Percentiles rank a stretch among this genome's conserved stretches.
phyloP scores from a whole-genome alignment of 164 flowering plant species.

The Vitis riparia region DNA sequence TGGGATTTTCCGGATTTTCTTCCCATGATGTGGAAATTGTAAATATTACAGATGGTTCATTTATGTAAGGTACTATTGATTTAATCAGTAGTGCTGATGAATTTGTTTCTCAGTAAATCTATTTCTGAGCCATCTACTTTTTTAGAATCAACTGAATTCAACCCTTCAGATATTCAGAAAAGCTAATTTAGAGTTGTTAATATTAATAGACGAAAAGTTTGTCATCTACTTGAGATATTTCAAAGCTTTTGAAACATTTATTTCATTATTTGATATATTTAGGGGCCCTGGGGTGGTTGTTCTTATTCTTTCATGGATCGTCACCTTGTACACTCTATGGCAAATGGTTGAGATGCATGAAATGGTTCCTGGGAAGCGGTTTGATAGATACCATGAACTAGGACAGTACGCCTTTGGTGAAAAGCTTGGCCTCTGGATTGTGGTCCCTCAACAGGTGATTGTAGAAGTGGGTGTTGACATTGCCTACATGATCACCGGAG shows the following conservation, averaged over 20 bases:
- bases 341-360: slow-evolving; percentile 73
- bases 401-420: slow-evolving; percentile 57
- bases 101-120: too few relatives aligned
- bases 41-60: too few relatives aligned
- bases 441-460: slow-evolving; percentile 51
- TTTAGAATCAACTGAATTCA: too few relatives aligned
- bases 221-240: neutral
- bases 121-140: too few relatives aligned
- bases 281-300: slow-evolving; percentile 55
- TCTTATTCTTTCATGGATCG: slow-evolving; percentile 47
- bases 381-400: slow-evolving; percentile 57
- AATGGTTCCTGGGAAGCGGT: slow-evolving; percentile 52
- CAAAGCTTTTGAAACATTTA: neutral
- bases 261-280: neutral
- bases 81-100: too few relatives aligned
- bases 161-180: too few relatives aligned
- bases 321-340: slow-evolving; percentile 58
- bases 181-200: too few relatives aligned
- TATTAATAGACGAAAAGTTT: too few relatives aligned
- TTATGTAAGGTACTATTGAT: too few relatives aligned
- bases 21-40: too few relatives aligned
- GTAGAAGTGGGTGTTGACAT: slow-evolving; percentile 45
- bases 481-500: slow-evolving; percentile 64
- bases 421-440: slow-evolving; percentile 51
- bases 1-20: too few relatives aligned